Base-by-base conservation (phyloP, 1,139 yeast genomes). In the Schizosaccharomyces versatilis region DNA sequence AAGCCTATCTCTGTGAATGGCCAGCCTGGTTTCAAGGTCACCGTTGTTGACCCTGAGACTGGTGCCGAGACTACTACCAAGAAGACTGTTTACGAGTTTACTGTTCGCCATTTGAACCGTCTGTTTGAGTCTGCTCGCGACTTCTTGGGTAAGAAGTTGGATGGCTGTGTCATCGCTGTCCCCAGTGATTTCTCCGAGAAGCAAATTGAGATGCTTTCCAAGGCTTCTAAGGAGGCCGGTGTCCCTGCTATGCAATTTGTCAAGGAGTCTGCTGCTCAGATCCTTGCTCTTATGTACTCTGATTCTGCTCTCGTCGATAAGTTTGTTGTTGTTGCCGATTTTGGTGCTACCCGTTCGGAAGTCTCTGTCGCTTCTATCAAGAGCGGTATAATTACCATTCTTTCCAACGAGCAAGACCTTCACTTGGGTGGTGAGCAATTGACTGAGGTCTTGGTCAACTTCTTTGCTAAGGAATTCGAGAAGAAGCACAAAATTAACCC, bases 301-400 rank as follows among this genome's bases (percentile, higher is more conserved):
- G 68, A 72, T 51, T 74, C 74, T 57, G 81, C 77, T 56, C 78
- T 76, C 63, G 72, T 73, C 61, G 96, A 90, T 69, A 84, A 81
- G 71, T 72, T 84, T 58, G 85, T 81, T 63, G 93, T 84, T 55
- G 95, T 93, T 62, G 94, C 94, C 54, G 98, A 90, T 69, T 84
- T 90, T 65, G 99, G 98, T 68, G 97, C 96, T 67, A 77, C 86
- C 63, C 80, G 98, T 71, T 81, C 95, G 47, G 98, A 90, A 67
- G 96, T 90, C 60, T 95, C 98, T 57, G 90, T 93, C 55, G 74
- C 90, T 64, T 79, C 96, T 52, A 84, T 81, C 59, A 81, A 97
- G 73, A 94, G 94, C 60, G 98, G 98, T 64, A 78, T 88, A 60
- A 76, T 84, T 71, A 90, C 98, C 57, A 74, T 86, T 54, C 74